Percentiles rank a stretch among this genome's conserved stretches.
phyloP scores from a whole-genome alignment of 768 basidiomycete genomes.

The Lanmaoa rubissima region DNA sequence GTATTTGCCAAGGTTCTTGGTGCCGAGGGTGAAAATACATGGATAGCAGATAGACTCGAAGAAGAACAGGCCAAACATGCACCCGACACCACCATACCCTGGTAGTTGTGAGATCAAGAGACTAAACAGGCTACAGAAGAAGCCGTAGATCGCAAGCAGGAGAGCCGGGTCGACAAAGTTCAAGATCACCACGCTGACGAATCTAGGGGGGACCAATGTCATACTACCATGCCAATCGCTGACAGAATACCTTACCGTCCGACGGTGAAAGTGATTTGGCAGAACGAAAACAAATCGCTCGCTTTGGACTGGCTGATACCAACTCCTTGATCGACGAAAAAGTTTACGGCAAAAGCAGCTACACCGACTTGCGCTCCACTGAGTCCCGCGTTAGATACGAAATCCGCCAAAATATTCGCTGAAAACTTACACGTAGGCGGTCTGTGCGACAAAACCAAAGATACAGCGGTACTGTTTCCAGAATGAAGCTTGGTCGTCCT shows the following conservation, averaged over 20 bases:
- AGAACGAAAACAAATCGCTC: conserved; percentile 68
- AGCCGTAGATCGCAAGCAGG: conserved; percentile 52
- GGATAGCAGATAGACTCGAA: conserved; percentile 77
- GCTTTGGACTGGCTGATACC: conserved; percentile 51
- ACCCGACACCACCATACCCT: conserved; percentile 55
- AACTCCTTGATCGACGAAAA: conserved; percentile 59
- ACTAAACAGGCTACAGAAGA: conserved; percentile 50
- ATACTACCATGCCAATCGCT: not conserved
- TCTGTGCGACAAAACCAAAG: conserved; percentile 74
- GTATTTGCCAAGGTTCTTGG: conserved; percentile 59
- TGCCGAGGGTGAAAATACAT: conserved; percentile 64
- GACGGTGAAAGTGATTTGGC: conserved; percentile 65
- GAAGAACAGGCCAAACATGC: conserved; percentile 66
- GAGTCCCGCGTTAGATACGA: not conserved
- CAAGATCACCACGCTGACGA: conserved; percentile 59
- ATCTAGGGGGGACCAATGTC: conserved; percentile 38
- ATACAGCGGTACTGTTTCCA: conserved; percentile 68
- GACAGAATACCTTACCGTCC: conserved; percentile 42
- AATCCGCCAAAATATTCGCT: not conserved
- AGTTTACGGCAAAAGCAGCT: conserved; percentile 69
- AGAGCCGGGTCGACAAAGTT: conserved; percentile 66
- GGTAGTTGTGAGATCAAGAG: conserved; percentile 49
- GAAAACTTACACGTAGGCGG: conserved; percentile 52
- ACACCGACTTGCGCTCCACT: conserved; percentile 67
- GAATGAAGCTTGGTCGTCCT: conserved; percentile 52